Conservation (phyloP, 176 grass and related monocot genomes). For the Cenchrus americanus region DNA sequence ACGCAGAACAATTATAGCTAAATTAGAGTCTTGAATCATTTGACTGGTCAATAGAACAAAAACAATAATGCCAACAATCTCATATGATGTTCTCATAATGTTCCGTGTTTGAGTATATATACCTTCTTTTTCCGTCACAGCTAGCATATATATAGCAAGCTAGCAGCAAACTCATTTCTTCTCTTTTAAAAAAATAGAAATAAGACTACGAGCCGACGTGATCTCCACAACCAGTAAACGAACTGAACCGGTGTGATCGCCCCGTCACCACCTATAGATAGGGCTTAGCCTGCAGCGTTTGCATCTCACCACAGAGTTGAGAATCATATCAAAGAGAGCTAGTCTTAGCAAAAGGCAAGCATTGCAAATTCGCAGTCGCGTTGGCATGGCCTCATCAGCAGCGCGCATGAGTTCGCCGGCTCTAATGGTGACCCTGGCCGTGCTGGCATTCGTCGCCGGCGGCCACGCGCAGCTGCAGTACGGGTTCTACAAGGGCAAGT, state of each 20-base stretch:
- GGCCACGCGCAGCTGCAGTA: constrained; percentile 19
- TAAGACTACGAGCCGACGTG: constrained; percentile 5
- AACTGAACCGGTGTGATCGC: neutral
- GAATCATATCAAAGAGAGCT: neutral
- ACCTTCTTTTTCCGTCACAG: neutral
- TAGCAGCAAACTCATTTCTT: neutral
- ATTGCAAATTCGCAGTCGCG: neutral
- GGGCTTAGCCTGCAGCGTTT: neutral
- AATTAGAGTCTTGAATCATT: neutral
- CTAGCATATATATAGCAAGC: neutral
- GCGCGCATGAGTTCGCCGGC: neutral
- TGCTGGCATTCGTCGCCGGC: constrained; percentile 13
- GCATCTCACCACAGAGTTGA: neutral
- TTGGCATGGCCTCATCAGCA: constrained; percentile 6
- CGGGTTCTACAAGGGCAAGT: constrained; percentile 52
- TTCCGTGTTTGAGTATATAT: neutral
- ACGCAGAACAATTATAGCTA: neutral
- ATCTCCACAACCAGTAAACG: constrained; percentile 17
- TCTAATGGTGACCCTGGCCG: neutral
- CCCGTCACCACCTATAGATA: constrained; percentile 2
- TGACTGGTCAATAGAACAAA: neutral
- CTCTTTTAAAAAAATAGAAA: neutral
- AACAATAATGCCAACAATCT: neutral
- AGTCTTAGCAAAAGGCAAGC: neutral
- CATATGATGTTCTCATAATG: neutral